These are phyloP conservation scores for Coccinonectria pachysandricola DNA, from an alignment of 2,329 filamentous ascomycete genomes.

Conservation along the genomic window DNA sequence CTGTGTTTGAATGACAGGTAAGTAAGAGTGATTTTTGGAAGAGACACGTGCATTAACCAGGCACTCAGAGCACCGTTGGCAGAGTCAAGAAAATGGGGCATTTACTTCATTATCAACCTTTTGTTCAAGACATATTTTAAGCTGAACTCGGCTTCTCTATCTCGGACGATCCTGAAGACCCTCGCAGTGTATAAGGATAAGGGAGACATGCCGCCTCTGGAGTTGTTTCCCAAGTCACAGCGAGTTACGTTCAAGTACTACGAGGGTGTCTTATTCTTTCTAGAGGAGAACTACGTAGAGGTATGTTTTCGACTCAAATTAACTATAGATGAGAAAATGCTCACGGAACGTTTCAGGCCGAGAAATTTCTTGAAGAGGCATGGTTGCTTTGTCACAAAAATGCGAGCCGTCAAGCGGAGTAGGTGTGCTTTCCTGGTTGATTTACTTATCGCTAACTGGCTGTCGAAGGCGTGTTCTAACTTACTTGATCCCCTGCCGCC, in stretches of 20 bases:
- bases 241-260: conserved; percentile 96
- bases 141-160: conserved; percentile 80
- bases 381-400: conserved; percentile 71
- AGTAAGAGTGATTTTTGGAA: too few species aligned
- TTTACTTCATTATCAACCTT: conserved; percentile 89
- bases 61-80: conserved; percentile 64
- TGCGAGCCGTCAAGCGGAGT: conserved; percentile 72
- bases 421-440: too few species aligned
- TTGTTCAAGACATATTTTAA: conserved; percentile 99
- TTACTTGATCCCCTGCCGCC: conserved; percentile 87
- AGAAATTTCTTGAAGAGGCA: conserved; percentile 69
- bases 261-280: conserved; percentile 81
- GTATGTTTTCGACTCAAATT: conserved; percentile 30
- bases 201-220: conserved; percentile 70
- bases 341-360: conserved; percentile 43
- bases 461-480: conserved; percentile 70
- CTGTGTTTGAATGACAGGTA: conserved; percentile 85
- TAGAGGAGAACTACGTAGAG: conserved; percentile 85
- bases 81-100: conserved; percentile 94
- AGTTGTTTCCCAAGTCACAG: conserved; percentile 77
- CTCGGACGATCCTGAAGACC: conserved; percentile 79
- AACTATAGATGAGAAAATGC: not conserved
- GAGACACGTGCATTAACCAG: too few species aligned
- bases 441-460: too few species aligned
- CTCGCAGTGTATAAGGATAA: conserved; percentile 60